Percentiles rank a stretch among this genome's conserved stretches.
Evolutionary conservation across 2,329 filamentous ascomycete species (phyloP).

Genomic region (Aureobasidium subglaciale): DNA sequence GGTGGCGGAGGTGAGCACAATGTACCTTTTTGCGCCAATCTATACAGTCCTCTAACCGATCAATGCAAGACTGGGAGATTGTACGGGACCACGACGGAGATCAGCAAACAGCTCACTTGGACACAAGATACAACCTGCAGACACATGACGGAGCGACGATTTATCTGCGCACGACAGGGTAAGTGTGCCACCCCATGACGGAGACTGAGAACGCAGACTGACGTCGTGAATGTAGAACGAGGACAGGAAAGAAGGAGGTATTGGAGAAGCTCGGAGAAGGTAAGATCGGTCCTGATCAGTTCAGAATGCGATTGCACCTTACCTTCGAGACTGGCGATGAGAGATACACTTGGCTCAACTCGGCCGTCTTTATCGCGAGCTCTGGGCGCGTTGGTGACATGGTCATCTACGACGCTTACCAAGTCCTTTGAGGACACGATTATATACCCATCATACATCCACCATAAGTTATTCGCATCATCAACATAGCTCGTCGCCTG

Average conservation of each 20-base stretch:
- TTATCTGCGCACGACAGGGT: conserved; percentile 24
- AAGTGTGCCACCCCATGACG: background rate
- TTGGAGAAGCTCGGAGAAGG: conserved; percentile 23
- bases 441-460: conserved; percentile 13
- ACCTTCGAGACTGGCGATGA: conserved; percentile 25
- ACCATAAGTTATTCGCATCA: background rate
- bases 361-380: conserved; percentile 21
- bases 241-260: conserved; percentile 21
- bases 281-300: conserved; percentile 22
- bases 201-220: background rate
- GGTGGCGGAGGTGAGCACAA: conserved; percentile 20
- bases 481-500: too few species aligned
- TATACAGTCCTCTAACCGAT: background rate
- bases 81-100: conserved; percentile 21
- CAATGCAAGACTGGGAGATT: conserved; percentile 21
- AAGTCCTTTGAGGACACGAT: conserved; percentile 17
- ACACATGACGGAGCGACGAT: conserved; percentile 25
- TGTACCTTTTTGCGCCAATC: background rate
- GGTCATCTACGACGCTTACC: conserved; percentile 24
- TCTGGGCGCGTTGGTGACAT: conserved; percentile 20
- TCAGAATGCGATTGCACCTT: conserved; percentile 25
- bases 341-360: conserved; percentile 26
- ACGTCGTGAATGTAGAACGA: conserved; percentile 14
- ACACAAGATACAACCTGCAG: conserved; percentile 24
- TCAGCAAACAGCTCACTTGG: conserved; percentile 24